A percentile compares a stretch with the other conserved stretches of the same genome.
Conservation (phyloP, 805 yeast genomes). For the Suhomyces emberorum region DNA sequence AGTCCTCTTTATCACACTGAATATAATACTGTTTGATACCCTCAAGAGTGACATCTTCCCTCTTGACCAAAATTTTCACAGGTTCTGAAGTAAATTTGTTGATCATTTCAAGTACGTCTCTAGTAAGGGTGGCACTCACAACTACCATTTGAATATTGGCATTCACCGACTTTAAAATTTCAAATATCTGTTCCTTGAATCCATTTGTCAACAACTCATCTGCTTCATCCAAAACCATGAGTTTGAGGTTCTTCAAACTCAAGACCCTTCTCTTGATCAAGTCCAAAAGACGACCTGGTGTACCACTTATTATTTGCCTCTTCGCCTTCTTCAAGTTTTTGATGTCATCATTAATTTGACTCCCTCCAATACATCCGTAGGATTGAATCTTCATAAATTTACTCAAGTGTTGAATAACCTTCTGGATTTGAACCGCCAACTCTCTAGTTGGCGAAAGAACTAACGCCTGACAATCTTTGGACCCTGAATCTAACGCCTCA, state of each 20-base stretch:
- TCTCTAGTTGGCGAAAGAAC: constrained; percentile 97
- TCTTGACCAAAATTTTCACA: constrained; percentile 87
- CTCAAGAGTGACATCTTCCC: constrained; percentile 90
- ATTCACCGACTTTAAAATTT: constrained; percentile 82
- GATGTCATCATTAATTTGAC: constrained; percentile 82
- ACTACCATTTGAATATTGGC: constrained; percentile 87
- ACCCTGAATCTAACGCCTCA: constrained; percentile 68
- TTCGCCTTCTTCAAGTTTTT: constrained; percentile 72
- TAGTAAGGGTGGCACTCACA: constrained; percentile 91
- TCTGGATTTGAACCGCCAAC: constrained; percentile 93
- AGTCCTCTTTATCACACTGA: constrained; percentile 87
- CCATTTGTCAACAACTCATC: constrained; percentile 93
- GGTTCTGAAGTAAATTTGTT: constrained; percentile 91
- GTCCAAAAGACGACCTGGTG: constrained; percentile 97
- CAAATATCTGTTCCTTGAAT: constrained; percentile 93
- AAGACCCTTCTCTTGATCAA: constrained; percentile 90
- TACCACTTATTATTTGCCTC: constrained; percentile 93
- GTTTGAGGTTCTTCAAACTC: constrained; percentile 78
- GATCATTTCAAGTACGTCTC: constrained; percentile 88
- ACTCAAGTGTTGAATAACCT: constrained; percentile 87
- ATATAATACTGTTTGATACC: constrained; percentile 92
- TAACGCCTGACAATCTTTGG: constrained; percentile 83
- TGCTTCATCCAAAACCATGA: constrained; percentile 92
- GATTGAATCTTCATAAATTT: constrained; percentile 85
- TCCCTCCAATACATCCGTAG: constrained; percentile 98